phyloP scores from a whole-genome alignment of 1,139 yeast species.

The Geotrichum klebahnii region DNA sequence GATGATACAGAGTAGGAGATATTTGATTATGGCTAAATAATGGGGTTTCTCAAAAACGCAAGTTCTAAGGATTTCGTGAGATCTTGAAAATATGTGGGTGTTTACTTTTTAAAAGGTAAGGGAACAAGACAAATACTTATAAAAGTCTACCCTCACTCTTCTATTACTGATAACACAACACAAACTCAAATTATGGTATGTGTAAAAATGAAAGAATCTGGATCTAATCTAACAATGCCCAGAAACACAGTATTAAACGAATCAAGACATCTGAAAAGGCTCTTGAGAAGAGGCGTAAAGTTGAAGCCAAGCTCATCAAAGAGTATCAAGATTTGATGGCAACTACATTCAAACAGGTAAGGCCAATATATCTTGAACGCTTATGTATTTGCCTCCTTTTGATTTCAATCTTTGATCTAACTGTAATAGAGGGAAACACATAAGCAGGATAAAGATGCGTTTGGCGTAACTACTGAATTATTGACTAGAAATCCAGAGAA shows the following conservation, averaged over 20 bases:
- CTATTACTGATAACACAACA: too few relatives aligned
- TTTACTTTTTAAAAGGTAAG: background rate
- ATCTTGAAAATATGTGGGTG: background rate
- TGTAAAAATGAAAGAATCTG: too few relatives aligned
- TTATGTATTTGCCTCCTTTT: conserved; percentile 1
- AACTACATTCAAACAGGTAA: conserved; percentile 39
- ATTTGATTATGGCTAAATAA: background rate
- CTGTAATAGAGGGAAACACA: conserved; percentile 21
- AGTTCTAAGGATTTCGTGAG: background rate
- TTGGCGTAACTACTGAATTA: conserved; percentile 54
- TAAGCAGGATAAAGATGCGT: conserved; percentile 43
- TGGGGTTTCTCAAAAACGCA: too few relatives aligned
- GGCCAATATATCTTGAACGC: conserved; percentile 1
- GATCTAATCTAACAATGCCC: too few relatives aligned
- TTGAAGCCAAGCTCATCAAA: conserved; percentile 56
- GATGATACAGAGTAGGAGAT: background rate
- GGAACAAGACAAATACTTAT: background rate
- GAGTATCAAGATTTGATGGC: conserved; percentile 50
- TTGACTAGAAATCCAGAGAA: conserved; percentile 75
- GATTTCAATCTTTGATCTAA: conserved; percentile 6
- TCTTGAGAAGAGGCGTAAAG: conserved; percentile 37
- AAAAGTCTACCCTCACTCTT: too few relatives aligned
- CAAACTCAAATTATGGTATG: background rate
- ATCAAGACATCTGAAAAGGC: conserved; percentile 56
- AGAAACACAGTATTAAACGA: conserved; percentile 64